Conservation (phyloP, 2,329 filamentous ascomycete genomes). For the Fusarium temperatum region DNA sequence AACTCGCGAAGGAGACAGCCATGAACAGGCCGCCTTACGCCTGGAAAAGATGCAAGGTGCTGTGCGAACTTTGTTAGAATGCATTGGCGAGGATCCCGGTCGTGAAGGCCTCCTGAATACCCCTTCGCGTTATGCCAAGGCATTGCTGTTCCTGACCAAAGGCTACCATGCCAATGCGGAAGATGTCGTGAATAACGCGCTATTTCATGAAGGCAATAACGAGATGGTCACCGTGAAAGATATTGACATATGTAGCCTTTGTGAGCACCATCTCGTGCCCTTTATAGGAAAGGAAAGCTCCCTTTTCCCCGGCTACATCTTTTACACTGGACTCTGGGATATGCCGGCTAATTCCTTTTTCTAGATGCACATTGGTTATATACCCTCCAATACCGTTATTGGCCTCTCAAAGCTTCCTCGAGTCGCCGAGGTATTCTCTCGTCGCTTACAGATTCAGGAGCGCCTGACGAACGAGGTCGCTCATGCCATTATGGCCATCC, state of each 20-base stretch:
- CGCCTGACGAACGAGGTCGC: conserved; percentile 96
- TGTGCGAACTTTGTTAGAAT: conserved; percentile 72
- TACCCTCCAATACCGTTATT: conserved; percentile 88
- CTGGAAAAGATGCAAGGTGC: conserved; percentile 68
- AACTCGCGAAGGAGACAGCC: conserved; percentile 64
- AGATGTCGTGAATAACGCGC: conserved; percentile 90
- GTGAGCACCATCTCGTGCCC: conserved; percentile 96
- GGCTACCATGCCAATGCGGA: conserved; percentile 94
- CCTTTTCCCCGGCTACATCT: neutral
- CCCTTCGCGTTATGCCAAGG: conserved; percentile 90
- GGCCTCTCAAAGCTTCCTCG: conserved; percentile 95
- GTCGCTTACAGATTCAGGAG: conserved; percentile 94
- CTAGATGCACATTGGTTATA: conserved; percentile 99
- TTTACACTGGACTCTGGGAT: neutral
- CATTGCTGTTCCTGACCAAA: conserved; percentile 94
- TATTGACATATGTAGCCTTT: conserved; percentile 83
- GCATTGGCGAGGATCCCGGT: conserved; percentile 72
- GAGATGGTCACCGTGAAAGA: conserved; percentile 98
- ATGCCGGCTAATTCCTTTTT: neutral
- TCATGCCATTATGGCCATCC: conserved; percentile 88
- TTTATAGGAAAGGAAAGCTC: conserved; percentile 86
- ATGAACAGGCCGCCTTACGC: conserved; percentile 53
- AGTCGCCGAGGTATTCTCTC: conserved; percentile 96
- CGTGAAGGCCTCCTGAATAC: conserved; percentile 72
- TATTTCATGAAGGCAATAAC: conserved; percentile 96